A percentile compares a stretch with the other conserved stretches of the same genome.
Conservation (phyloP, 257 asterid species). For the Perilla frutescens region DNA sequence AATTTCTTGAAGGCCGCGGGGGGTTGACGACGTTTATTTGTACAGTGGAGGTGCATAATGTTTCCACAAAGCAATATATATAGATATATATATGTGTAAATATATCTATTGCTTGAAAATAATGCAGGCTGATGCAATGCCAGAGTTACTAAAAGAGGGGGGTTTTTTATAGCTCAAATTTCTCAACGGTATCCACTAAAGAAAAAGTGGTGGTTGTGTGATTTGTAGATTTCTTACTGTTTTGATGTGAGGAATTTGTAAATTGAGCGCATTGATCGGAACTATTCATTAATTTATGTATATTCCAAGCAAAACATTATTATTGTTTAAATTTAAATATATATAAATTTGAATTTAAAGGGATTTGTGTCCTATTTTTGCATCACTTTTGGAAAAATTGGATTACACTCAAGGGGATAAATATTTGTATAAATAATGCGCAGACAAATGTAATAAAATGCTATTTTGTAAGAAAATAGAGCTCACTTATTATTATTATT, state of each 20-base stretch:
- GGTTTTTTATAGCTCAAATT: slow-evolving; percentile 7
- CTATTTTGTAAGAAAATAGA: too few species aligned
- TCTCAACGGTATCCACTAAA: neutral
- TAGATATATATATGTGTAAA: slow-evolving; percentile 16
- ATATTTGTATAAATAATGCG: too few species aligned
- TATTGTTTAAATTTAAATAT: neutral
- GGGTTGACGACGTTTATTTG: slow-evolving; percentile 40
- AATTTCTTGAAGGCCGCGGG: slow-evolving; percentile 87
- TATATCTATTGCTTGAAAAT: slow-evolving; percentile 8
- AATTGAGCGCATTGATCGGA: neutral
- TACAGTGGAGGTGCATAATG: neutral
- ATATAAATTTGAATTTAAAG: neutral
- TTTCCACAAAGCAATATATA: slow-evolving; percentile 5
- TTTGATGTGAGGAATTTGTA: slow-evolving; percentile 37
- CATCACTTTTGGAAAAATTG: too few species aligned
- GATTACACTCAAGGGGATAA: too few species aligned
- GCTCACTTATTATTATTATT: too few species aligned
- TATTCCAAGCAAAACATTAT: slow-evolving; percentile 18
- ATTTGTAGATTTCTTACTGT: slow-evolving; percentile 12
- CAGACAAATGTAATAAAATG: too few species aligned
- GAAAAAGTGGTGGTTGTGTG: neutral
- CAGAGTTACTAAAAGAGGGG: too few species aligned
- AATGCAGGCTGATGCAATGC: slow-evolving; percentile 14
- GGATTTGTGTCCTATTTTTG: neutral
- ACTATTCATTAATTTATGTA: slow-evolving; percentile 31